A percentile compares a stretch with the other conserved stretches of the same genome.
Conservation (phyloP, 306 rosid genomes). For the Castanea sativa region DNA sequence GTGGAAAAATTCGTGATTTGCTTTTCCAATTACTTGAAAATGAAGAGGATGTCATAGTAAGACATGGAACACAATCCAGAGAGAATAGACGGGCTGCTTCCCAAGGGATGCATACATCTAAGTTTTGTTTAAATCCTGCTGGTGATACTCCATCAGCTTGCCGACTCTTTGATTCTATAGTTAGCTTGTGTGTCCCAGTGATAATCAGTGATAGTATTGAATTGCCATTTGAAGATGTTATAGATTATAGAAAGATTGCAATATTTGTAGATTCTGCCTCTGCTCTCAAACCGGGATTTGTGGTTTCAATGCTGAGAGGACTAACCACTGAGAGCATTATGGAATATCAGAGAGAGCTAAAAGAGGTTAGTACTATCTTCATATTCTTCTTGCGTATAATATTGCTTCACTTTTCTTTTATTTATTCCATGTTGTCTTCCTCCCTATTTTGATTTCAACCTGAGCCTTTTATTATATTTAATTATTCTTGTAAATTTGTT, state of each 20-base stretch:
- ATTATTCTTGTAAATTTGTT: neutral
- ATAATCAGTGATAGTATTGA: slow-evolving; percentile 78
- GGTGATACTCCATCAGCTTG: slow-evolving; percentile 99
- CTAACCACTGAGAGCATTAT: slow-evolving; percentile 53
- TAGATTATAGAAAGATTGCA: slow-evolving; percentile 83
- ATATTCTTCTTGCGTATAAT: neutral
- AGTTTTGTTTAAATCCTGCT: slow-evolving; percentile 93
- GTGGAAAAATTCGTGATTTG: slow-evolving; percentile 85
- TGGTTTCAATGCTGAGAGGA: slow-evolving; percentile 63
- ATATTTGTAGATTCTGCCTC: slow-evolving; percentile 67
- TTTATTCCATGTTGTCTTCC: slow-evolving; percentile 12
- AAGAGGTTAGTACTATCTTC: slow-evolving; percentile 56
- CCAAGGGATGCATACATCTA: slow-evolving; percentile 90
- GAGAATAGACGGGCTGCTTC: slow-evolving; percentile 90
- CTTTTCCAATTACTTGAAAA: slow-evolving; percentile 77
- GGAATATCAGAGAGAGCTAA: slow-evolving; percentile 76
- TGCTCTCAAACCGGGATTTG: slow-evolving; percentile 63
- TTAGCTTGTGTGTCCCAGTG: slow-evolving; percentile 92
- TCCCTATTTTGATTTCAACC: neutral
- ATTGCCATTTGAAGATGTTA: slow-evolving; percentile 87
- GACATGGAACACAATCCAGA: slow-evolving; percentile 93
- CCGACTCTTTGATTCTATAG: slow-evolving; percentile 89
- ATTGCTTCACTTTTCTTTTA: neutral
- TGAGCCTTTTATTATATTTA: neutral
- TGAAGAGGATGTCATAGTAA: slow-evolving; percentile 64